Conservation (phyloP, 2,329 filamentous ascomycete species). For the Metarhizium rileyi region DNA sequence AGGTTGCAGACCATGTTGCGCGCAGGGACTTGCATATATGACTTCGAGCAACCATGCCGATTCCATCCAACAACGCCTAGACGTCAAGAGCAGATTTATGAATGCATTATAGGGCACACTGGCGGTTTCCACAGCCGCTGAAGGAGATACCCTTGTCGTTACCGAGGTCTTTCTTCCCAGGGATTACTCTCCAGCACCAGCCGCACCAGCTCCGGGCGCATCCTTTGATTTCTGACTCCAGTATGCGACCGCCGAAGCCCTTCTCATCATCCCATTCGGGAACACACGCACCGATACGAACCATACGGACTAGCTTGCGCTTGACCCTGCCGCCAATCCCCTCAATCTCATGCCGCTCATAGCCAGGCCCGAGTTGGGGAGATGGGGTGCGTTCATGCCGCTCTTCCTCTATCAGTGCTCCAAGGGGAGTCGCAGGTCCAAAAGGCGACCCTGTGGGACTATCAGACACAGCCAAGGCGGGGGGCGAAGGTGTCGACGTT, state of each 20-base stretch:
- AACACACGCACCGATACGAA: conserved; percentile 74
- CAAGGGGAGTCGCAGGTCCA: conserved; percentile 13
- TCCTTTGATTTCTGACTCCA: conserved; percentile 62
- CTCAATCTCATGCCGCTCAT: conserved; percentile 79
- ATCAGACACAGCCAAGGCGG: conserved; percentile 8
- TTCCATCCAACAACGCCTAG: not conserved
- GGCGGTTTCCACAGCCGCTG: conserved; percentile 3
- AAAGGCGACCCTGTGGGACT: conserved; percentile 9
- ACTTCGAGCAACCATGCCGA: not conserved
- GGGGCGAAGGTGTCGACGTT: conserved; percentile 11
- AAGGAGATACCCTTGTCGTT: conserved; percentile 15
- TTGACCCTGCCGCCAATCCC: conserved; percentile 84
- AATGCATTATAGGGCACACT: conserved; percentile 1
- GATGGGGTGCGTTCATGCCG: conserved; percentile 33
- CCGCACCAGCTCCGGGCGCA: conserved; percentile 75
- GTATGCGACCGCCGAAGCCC: conserved; percentile 46
- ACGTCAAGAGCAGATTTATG: not conserved
- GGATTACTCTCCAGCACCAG: conserved; percentile 76
- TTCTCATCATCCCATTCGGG: conserved; percentile 77
- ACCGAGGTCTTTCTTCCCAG: conserved; percentile 37
- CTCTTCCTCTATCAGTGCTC: conserved; percentile 20
- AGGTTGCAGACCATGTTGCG: not conserved
- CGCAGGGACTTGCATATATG: too few species aligned
- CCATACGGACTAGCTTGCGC: conserved; percentile 74
- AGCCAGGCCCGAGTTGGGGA: conserved; percentile 56